Evolutionary conservation across 2,329 filamentous ascomycete genomes (phyloP).

Genomic region (Lachnellula suecica): DNA sequence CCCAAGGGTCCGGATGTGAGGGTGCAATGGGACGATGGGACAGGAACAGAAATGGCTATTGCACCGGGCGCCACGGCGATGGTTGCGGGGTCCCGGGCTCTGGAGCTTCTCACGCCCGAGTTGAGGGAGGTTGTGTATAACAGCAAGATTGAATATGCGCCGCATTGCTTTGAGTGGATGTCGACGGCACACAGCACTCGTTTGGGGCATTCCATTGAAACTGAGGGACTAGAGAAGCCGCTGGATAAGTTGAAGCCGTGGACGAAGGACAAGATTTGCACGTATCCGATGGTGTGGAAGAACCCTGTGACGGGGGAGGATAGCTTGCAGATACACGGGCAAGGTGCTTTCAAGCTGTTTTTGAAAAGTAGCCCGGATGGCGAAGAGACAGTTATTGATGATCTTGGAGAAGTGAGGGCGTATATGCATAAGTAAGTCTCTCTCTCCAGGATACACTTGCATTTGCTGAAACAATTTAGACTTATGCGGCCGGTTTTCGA

Average conservation of each 20-base stretch:
- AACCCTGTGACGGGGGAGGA: constrained; percentile 33
- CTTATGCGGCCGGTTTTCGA: constrained; percentile 36
- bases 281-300: constrained; percentile 39
- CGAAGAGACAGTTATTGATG: constrained; percentile 23
- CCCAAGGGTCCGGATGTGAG: constrained; percentile 31
- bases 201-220: constrained; percentile 34
- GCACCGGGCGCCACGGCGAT: constrained; percentile 36
- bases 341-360: constrained; percentile 36
- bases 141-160: constrained; percentile 37
- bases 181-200: constrained; percentile 34
- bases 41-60: constrained; percentile 34
- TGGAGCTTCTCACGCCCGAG: constrained; percentile 30
- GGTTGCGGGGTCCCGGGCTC: constrained; percentile 26
- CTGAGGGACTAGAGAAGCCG: constrained; percentile 26
- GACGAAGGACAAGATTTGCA: constrained; percentile 31
- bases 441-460: neutral
- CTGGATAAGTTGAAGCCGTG: constrained; percentile 33
- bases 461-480: constrained; percentile 13
- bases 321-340: constrained; percentile 36
- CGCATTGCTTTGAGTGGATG: constrained; percentile 39
- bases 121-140: constrained; percentile 29
- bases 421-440: constrained; percentile 33
- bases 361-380: constrained; percentile 32
- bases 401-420: constrained; percentile 31
- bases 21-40: constrained; percentile 36